Conservation (phyloP, 2,329 filamentous ascomycete species). For the Cytospora schulzeri region DNA sequence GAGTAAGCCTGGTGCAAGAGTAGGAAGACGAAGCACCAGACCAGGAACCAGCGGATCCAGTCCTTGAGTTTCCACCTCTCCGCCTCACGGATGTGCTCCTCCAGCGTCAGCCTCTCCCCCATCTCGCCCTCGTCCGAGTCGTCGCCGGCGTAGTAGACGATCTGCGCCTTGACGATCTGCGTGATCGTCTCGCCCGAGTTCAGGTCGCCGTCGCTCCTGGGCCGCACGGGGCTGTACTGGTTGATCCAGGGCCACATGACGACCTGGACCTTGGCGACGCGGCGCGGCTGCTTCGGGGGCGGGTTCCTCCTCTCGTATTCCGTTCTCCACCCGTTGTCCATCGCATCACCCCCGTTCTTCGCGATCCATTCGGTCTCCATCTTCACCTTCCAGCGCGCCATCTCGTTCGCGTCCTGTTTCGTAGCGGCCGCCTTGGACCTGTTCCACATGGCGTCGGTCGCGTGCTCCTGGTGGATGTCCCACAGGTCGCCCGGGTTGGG, state of each 20-base stretch:
- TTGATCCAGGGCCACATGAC: conserved; percentile 36
- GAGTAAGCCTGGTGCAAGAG: background rate
- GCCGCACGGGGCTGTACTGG: conserved; percentile 31
- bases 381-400: conserved; percentile 14
- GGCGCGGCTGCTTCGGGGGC: conserved; percentile 18
- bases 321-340: background rate
- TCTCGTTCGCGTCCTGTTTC: background rate
- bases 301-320: background rate
- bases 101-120: conserved; percentile 20
- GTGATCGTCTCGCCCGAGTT: conserved; percentile 31
- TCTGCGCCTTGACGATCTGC: conserved; percentile 32
- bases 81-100: conserved; percentile 15
- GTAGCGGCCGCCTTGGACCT: conserved; percentile 24
- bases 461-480: conserved; percentile 32
- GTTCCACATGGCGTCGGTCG: conserved; percentile 31
- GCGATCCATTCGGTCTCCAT: background rate
- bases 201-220: conserved; percentile 20
- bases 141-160: conserved; percentile 38
- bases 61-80: background rate
- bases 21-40: background rate
- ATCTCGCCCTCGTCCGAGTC: conserved; percentile 18
- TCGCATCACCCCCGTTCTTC: background rate
- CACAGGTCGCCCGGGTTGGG: conserved; percentile 35
- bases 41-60: background rate
- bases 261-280: conserved; percentile 37